A percentile compares a stretch with the other conserved stretches of the same genome.
Evolutionary conservation across 2,329 filamentous ascomycete genomes (phyloP).

Genomic region (Ramichloridium luteum): DNA sequence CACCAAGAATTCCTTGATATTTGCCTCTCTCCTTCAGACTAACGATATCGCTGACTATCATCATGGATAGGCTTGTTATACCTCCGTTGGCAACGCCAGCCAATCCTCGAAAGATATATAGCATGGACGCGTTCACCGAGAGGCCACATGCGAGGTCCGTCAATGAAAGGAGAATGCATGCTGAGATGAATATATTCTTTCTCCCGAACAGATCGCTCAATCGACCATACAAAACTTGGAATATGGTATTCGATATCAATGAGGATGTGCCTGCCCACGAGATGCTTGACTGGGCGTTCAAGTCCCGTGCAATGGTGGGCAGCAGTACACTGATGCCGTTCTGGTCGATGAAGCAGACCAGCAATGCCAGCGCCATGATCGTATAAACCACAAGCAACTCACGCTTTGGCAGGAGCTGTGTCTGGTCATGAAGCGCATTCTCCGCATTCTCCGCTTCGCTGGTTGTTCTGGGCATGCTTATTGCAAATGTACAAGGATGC

Average conservation of each 20-base stretch:
- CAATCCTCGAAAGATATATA: conserved; percentile 49
- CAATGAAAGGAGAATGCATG: conserved; percentile 41
- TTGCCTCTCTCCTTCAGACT: conserved; percentile 48
- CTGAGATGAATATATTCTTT: conserved; percentile 45
- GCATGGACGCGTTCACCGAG: conserved; percentile 42
- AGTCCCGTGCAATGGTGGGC: conserved; percentile 26
- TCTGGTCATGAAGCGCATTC: conserved; percentile 41
- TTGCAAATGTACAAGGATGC: too few species aligned
- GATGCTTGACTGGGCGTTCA: conserved; percentile 35
- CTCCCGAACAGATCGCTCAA: conserved; percentile 29
- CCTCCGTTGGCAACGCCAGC: conserved; percentile 52
- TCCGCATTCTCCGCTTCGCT: conserved; percentile 24
- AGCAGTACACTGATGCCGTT: conserved; percentile 40
- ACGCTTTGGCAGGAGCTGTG: conserved; percentile 41
- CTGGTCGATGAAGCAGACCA: conserved; percentile 48
- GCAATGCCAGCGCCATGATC: conserved; percentile 39
- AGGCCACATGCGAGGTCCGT: conserved; percentile 50
- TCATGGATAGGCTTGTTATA: conserved; percentile 47
- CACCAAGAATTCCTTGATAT: conserved; percentile 24
- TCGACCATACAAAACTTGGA: conserved; percentile 52
- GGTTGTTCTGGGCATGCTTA: too few species aligned
- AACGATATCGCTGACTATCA: conserved; percentile 50
- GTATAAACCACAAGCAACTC: conserved; percentile 40
- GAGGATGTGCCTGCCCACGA: conserved; percentile 44
- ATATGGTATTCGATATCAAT: conserved; percentile 47